Base-by-base conservation (phyloP, 1,284 basidiomycete species). In the Afroboletus lepidellus region DNA sequence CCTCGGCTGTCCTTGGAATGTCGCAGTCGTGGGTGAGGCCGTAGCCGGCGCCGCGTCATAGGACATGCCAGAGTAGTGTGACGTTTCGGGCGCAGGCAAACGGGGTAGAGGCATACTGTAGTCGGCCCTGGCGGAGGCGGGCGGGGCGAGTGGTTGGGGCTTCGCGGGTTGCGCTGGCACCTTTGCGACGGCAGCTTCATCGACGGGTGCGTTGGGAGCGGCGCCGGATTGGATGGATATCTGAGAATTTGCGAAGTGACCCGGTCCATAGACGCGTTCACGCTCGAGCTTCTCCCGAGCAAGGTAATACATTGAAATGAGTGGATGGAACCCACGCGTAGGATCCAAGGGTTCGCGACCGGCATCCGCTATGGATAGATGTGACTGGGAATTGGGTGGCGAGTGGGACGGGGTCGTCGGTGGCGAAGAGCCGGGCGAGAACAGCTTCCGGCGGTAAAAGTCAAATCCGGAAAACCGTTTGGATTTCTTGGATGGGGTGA, bases 231-330 rank as follows among this genome's bases (percentile, higher is more conserved):
- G 61, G 13, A 57, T 53, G 51, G 77, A 77, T 20, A 94, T 72
- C 62, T 94, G 92, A 2, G 94, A 98, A 49, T 85, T 92, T 2
- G 96, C 96, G 71, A 99, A 99, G 60, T 92, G 87, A 2, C 93
- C 94, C 1, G 89, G 86, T 0, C 96, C 96, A 70, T 94, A 98
- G 5, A 98, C 89, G 53, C 82, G 81, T 64, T 98, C 95, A 46
- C 96, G 79, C 65, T 98, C 94, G 69, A 95, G 81, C 77, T 98
- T 98, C 74, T 99, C 96, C 50, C 90, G 78, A 2, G 96, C 92
- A 18, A 99, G 83, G 74, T 89, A 98, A 69, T 99, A 99, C 72
- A 99, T 97, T 23, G 94, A 95, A 50, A 99, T 81, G 30, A 99
- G 80, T 0, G 94, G 95, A 69, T 98, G 94, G 74, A 92, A 99